Evolutionary conservation across 352 stramenopile species (phyloP).

Genomic region (Phytophthora sp.): DNA sequence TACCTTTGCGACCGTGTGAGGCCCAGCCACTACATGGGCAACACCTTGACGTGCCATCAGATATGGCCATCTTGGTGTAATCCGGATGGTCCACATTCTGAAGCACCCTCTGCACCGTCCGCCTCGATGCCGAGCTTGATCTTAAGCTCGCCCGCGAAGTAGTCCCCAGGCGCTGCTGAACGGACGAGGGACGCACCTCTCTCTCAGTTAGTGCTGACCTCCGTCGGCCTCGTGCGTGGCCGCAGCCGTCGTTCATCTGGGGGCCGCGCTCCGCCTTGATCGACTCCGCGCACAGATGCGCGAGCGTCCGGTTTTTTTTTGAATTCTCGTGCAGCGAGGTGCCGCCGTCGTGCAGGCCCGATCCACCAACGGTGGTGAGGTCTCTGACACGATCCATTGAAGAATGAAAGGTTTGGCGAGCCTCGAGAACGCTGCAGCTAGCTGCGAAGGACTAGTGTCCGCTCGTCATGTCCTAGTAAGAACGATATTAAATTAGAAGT

Average conservation of each 20-base stretch:
- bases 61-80: conserved; percentile 10
- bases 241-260: not conserved
- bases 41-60: too few species aligned
- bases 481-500: too few species aligned
- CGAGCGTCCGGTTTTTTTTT: conserved; percentile 1
- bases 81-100: conserved; percentile 1
- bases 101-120: not conserved
- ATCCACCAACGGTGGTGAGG: conserved; percentile 10
- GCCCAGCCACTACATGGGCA: too few species aligned
- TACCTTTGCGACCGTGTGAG: too few species aligned
- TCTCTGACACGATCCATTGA: conserved; percentile 6
- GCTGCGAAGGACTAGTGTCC: too few species aligned
- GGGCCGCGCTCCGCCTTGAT: conserved; percentile 11
- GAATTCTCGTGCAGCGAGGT: conserved; percentile 1
- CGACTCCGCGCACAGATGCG: not conserved
- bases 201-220: not conserved
- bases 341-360: conserved; percentile 9
- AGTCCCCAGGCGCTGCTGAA: not conserved
- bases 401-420: too few species aligned
- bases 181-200: not conserved
- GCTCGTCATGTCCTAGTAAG: too few species aligned
- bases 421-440: too few species aligned
- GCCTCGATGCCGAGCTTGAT: not conserved
- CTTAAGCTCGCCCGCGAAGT: conserved; percentile 3
- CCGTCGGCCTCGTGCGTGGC: not conserved